phyloP scores from a whole-genome alignment of 768 basidiomycete species.

The Phlegmacium glaucopus region DNA sequence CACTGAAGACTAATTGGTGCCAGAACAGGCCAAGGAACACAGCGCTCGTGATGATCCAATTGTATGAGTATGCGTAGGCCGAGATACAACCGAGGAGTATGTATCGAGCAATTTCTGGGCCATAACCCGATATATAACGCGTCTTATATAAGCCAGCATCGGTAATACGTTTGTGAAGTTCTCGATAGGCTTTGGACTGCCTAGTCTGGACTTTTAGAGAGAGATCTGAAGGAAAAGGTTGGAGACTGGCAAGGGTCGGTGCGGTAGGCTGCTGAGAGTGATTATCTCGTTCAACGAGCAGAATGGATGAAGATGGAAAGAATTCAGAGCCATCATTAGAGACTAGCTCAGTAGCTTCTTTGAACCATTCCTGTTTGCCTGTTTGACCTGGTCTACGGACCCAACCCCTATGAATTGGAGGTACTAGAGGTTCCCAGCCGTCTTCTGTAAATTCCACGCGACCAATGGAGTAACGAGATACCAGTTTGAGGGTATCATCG shows the following conservation, averaged over 20 bases:
- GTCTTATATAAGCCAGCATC: conserved; percentile 85
- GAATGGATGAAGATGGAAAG: conserved; percentile 47
- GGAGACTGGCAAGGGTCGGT: conserved; percentile 45
- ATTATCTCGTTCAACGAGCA: conserved; percentile 52
- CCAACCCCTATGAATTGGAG: conserved; percentile 87
- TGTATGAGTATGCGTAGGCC: conserved; percentile 54
- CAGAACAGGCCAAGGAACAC: conserved; percentile 83
- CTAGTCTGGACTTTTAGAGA: conserved; percentile 56
- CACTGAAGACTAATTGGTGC: conserved; percentile 93
- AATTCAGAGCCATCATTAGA: conserved; percentile 26
- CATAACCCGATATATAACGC: conserved; percentile 83
- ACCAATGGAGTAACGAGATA: conserved; percentile 68
- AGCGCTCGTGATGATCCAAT: conserved; percentile 74
- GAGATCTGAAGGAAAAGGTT: conserved; percentile 50
- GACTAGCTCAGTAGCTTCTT: conserved; percentile 51
- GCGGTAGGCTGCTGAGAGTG: conserved; percentile 17
- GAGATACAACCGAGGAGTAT: conserved; percentile 55
- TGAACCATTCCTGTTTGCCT: conserved; percentile 54
- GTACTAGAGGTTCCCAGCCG: conserved; percentile 75
- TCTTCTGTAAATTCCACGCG: conserved; percentile 56
- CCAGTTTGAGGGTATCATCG: conserved; percentile 48
- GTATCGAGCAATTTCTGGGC: conserved; percentile 85
- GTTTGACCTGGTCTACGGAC: conserved; percentile 41
- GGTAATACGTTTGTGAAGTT: conserved; percentile 69
- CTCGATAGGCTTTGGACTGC: conserved; percentile 77